These are phyloP conservation scores for Aspergillus eucalypticola DNA, from an alignment of 2,329 filamentous ascomycete species.

Conservation along the genomic window DNA sequence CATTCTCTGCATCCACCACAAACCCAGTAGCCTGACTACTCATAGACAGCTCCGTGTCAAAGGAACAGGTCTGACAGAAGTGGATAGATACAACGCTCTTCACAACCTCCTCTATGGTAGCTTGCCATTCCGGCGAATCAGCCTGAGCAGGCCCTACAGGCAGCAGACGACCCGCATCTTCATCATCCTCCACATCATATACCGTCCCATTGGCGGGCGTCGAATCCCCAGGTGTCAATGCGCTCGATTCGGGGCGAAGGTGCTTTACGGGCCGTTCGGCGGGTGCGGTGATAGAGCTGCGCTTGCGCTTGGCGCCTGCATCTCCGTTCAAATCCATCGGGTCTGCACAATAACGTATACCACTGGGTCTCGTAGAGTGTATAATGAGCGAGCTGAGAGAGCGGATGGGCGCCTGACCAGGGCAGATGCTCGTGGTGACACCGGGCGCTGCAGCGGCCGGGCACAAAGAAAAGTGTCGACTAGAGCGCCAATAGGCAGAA, in stretches of 20 bases:
- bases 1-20: conserved; percentile 90
- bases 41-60: conserved; percentile 93
- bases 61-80: conserved; percentile 96
- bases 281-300: conserved; percentile 51
- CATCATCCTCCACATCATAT: conserved; percentile 48
- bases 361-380: conserved; percentile 9
- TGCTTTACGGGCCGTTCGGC: conserved; percentile 58
- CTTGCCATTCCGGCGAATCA: conserved; percentile 88
- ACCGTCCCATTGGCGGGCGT: conserved; percentile 47
- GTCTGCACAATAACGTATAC: conserved; percentile 14
- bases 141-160: conserved; percentile 52
- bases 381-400: conserved; percentile 8
- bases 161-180: conserved; percentile 48
- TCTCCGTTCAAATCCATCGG: conserved; percentile 54
- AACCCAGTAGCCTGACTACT: conserved; percentile 97
- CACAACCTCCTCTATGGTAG: conserved; percentile 90
- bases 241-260: conserved; percentile 50
- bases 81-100: conserved; percentile 97
- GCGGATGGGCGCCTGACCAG: not conserved
- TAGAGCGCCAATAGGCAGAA: not conserved
- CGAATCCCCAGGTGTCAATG: conserved; percentile 42
- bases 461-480: not conserved
- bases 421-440: not conserved
- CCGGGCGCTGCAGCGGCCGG: not conserved
- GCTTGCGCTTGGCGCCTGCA: conserved; percentile 56